Base-by-base conservation (phyloP, 371 early-diverging fungal species). In the Actinomortierella ambigua region DNA sequence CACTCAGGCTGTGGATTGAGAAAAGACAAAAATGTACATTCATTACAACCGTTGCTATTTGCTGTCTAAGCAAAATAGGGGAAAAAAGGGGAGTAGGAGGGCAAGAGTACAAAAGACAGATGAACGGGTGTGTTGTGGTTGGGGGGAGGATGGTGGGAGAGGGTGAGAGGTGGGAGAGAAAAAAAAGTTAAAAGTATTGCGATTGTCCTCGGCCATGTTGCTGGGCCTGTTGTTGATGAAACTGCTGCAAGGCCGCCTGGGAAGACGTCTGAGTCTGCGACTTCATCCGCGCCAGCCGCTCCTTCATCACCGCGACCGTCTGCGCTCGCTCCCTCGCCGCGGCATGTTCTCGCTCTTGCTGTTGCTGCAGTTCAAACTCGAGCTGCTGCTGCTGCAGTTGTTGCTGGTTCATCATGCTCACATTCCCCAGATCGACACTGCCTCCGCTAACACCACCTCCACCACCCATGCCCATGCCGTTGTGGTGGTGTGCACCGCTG, bases 241-340 rank as follows among this genome's bases (percentile, higher is more conserved):
- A 66, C 47, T 73, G 73, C 24, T 73, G 73, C 8, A 73, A 48
- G 18, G 73, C 73, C 55, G 60, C 24, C 27, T 73, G 73, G 0
- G 63, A 66, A 6, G 73, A 59, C 3, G 73, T 67, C 60, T 66
- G 13, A 0, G 62, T 73, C 57, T 73, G 73, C 2, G 63, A 47
- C 68, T 87, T 88, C 85, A 88, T 85, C 39, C 75, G 59, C 1
- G 84, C 88, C 9, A 88, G 56, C 50, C 82, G 60, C 67, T 86
- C 88, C 55, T 83, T 86, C 51, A 88, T 69, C n/a, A 81, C 76
- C 28, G 78, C 79, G 2, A 87, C 85, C 15, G 85, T 79, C 42
- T 83, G 80, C 18, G 79, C 78, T 22, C 82, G 71, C 50, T 81
- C 80, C 18, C 78, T 68, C 43, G 61, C 70, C 4, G 73, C 68